A percentile compares a stretch with the other conserved stretches of the same genome.
Conservation (phyloP, 257 asterid genomes). For the Phtheirospermum japonicum region DNA sequence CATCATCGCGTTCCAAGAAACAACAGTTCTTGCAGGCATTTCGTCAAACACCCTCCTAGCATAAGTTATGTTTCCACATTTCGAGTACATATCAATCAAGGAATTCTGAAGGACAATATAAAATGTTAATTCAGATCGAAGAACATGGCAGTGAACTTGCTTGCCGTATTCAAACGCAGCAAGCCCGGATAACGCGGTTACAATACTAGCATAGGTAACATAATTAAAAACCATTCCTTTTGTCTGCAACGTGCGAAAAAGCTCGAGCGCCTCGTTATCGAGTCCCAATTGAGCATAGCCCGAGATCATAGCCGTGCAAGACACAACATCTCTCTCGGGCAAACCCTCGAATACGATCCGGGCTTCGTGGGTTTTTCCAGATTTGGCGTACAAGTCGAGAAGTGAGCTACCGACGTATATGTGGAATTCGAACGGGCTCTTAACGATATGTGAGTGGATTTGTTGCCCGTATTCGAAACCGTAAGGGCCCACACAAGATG, state of each 20-base stretch:
- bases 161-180: constrained; percentile 77
- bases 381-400: constrained; percentile 83
- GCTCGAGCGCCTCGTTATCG: constrained; percentile 61
- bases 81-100: constrained; percentile 84
- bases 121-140: constrained; percentile 50
- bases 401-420: constrained; percentile 83
- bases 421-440: constrained; percentile 59
- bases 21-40: constrained; percentile 57
- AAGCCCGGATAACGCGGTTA: constrained; percentile 79
- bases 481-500: constrained; percentile 45
- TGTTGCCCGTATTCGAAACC: constrained; percentile 54
- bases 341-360: constrained; percentile 53
- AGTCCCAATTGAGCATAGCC: constrained; percentile 79
- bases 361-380: constrained; percentile 68
- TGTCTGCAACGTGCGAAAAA: constrained; percentile 49
- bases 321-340: constrained; percentile 69
- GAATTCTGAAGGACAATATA: constrained; percentile 63
- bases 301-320: constrained; percentile 81
- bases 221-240: constrained; percentile 63
- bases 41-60: constrained; percentile 67
- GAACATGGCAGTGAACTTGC: constrained; percentile 70
- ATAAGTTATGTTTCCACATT: constrained; percentile 74
- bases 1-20: constrained; percentile 85
- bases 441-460: constrained; percentile 58
- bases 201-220: constrained; percentile 66